phyloP scores from a whole-genome alignment of 768 basidiomycete species.

The Panellus pusillus region DNA sequence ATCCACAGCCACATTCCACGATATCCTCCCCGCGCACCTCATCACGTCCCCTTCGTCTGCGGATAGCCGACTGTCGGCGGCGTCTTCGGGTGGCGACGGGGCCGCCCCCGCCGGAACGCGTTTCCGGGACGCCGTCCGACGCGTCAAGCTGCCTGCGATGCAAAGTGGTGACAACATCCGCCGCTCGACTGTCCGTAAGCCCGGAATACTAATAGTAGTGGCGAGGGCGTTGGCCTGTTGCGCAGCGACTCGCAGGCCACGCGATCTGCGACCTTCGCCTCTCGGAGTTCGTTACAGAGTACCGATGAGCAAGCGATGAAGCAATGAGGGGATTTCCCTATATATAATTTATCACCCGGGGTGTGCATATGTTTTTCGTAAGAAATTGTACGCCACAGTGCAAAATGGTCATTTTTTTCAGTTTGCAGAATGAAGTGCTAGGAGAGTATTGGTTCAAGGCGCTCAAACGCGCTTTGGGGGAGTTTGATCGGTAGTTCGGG shows the following conservation, averaged over 20 bases:
- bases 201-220: not conserved
- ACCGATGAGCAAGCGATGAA: too few relatives aligned
- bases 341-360: too few relatives aligned
- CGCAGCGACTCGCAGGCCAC: not conserved
- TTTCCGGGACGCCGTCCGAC: slow-evolving; percentile 33
- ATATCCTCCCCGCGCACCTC: slow-evolving; percentile 46
- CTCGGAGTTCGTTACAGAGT: too few relatives aligned
- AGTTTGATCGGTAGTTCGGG: too few relatives aligned
- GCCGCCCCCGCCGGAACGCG: slow-evolving; percentile 15
- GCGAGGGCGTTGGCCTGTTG: slow-evolving; percentile 14
- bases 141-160: slow-evolving; percentile 41
- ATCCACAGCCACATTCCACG: slow-evolving; percentile 40
- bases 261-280: too few relatives aligned
- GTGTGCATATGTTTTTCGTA: too few relatives aligned
- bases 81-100: not conserved
- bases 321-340: not conserved
- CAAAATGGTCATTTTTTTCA: too few relatives aligned
- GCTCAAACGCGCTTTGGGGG: too few relatives aligned
- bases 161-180: slow-evolving; percentile 37
- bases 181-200: slow-evolving; percentile 40
- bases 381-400: too few relatives aligned
- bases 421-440: too few relatives aligned
- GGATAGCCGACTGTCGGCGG: slow-evolving; percentile 11
- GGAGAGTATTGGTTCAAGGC: too few relatives aligned
- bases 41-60: slow-evolving; percentile 42